Evolutionary conservation across 2,329 filamentous ascomycete species (phyloP), one percentile per base, ranked within the genome.

Genomic region (Aspergillus floridensis): DNA sequence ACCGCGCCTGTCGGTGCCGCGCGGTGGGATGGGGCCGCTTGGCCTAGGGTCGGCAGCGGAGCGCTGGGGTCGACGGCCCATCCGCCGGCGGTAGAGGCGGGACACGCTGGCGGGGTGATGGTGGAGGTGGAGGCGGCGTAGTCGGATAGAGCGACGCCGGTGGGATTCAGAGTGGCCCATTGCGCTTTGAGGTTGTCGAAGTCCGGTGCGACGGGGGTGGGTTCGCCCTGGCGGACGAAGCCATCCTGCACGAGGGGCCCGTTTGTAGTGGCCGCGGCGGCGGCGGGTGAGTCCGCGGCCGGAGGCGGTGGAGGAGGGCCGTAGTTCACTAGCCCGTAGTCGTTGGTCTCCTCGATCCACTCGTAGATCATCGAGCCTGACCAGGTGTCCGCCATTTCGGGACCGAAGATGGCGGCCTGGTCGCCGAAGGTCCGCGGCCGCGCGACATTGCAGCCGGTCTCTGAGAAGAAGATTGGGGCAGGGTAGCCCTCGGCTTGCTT

Each of bases 381-480:
- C 82, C 84, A 88, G 29, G 80, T 83, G 59, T 81, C 80, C 5
- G 83, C 77, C 92, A 96, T 96, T 2, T 90, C 76, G 0, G 81
- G 66, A 48, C 90, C 88, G 68, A 95, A 89, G 66, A 96, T 91
- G 53, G 90, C 87, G 46, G 84, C 81, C 75, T 95, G 90, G 71
- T 96, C 79, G n/a, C 71, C 67, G 59, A 81, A 81, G 6, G 73
- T 76, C 35, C 79, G 76, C 12, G 79, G 79, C 8, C 70, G 71
- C 11, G 70, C 69, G 10, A 72, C 74, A 72, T 90, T 93, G 82
- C 92, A 96, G 59, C 92, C 92, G 3, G 91, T 95, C 77, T 96
- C 92, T 35, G 90, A 93, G 77, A 96, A 91, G 81, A 92, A 93
- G 68, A 95, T 91, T 21, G 91, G 92, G n/a, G 96, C 86, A 50